Percentiles rank a stretch among this genome's conserved stretches.
Conservation (phyloP, 2,329 filamentous ascomycete genomes). For the Ustulina deusta region DNA sequence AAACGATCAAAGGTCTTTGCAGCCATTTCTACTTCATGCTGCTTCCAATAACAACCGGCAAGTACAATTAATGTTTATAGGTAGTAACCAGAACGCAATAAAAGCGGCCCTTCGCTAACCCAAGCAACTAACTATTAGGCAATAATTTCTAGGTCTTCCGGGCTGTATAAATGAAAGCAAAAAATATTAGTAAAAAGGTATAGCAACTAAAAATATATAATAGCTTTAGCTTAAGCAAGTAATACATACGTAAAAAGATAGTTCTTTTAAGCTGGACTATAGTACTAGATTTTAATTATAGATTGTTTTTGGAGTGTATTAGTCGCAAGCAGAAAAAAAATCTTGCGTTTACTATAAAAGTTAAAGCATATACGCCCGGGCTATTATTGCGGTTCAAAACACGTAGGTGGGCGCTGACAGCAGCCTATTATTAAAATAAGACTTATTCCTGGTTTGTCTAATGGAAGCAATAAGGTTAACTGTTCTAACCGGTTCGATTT, state of each 20-base stretch:
- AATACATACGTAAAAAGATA: not conserved
- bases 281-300: not conserved
- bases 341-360: slow-evolving; percentile 2
- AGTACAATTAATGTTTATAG: slow-evolving; percentile 4
- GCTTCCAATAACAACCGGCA: slow-evolving; percentile 5
- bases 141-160: not conserved
- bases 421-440: slow-evolving; percentile 10
- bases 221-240: not conserved
- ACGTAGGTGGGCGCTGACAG: not conserved
- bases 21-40: slow-evolving; percentile 2
- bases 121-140: not conserved
- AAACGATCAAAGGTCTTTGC: slow-evolving; percentile 3
- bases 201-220: not conserved
- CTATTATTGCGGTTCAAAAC: not conserved
- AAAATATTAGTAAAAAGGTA: not conserved
- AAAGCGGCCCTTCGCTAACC: not conserved
- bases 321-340: not conserved
- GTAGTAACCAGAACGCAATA: slow-evolving; percentile 1
- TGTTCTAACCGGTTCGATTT: not conserved
- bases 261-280: not conserved
- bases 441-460: not conserved
- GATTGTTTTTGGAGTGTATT: not conserved
- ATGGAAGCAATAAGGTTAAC: not conserved
- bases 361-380: slow-evolving; percentile 7
- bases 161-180: not conserved